Conservation (phyloP, 2,329 filamentous ascomycete genomes). For the Escovopsis sp. region DNA sequence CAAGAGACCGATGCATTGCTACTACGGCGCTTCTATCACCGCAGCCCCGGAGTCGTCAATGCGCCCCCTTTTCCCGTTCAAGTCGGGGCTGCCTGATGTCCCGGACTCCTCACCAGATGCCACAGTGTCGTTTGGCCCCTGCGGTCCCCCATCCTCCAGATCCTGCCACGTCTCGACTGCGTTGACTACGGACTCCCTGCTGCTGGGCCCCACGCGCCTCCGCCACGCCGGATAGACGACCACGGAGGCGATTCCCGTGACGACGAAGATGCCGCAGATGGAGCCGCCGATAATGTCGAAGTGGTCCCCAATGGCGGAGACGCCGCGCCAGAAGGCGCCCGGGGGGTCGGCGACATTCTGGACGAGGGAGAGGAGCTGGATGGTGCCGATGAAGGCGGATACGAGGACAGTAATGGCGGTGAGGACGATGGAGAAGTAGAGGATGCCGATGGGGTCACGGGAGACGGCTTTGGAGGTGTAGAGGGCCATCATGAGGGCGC, state of each 20-base stretch:
- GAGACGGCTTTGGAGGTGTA: conserved; percentile 72
- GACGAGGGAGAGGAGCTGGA: conserved; percentile 70
- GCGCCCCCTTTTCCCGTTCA: no score
- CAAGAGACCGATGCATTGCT: no score
- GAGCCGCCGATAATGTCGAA: conserved; percentile 76
- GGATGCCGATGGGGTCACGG: conserved; percentile 69
- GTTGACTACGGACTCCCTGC: conserved; percentile 1
- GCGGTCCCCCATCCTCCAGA: not conserved
- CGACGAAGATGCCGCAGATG: conserved; percentile 72
- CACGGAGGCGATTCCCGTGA: conserved; percentile 61
- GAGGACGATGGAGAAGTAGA: conserved; percentile 86
- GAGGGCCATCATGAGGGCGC: conserved; percentile 85
- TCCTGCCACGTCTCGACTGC: no score
- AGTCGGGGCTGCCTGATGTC: no score
- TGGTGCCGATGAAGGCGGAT: conserved; percentile 67
- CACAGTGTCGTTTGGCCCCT: no score
- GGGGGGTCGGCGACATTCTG: conserved; percentile 58
- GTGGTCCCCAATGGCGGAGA: conserved; percentile 58
- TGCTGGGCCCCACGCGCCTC: conserved; percentile 18
- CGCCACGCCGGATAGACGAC: conserved; percentile 71
- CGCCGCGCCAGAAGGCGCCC: conserved; percentile 82
- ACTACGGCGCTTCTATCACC: no score
- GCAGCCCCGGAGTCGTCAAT: no score
- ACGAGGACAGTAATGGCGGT: conserved; percentile 73
- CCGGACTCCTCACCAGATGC: no score